A percentile compares a stretch with the other conserved stretches of the same genome.
Evolutionary conservation across 139 green algal species (phyloP).

Genomic region (Zygnema circumcarinatum): DNA sequence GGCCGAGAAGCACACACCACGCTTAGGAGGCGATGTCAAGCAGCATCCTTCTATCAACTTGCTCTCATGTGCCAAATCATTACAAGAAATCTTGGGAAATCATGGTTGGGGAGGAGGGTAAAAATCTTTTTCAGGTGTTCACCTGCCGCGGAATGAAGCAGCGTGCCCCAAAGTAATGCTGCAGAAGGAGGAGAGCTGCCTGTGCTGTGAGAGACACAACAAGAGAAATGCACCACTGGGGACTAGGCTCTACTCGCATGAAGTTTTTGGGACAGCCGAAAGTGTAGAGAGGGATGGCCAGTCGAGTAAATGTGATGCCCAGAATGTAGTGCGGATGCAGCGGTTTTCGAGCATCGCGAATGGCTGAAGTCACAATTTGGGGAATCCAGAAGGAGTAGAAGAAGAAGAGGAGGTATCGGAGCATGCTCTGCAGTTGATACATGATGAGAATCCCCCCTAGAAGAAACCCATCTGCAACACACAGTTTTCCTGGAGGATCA

Average conservation of each 20-base stretch:
- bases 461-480: constrained; percentile 59
- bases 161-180: constrained; percentile 72
- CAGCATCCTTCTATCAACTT: too few relatives aligned
- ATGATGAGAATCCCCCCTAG: constrained; percentile 65
- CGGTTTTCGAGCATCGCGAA: constrained; percentile 70
- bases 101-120: too few relatives aligned
- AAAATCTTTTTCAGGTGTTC: not conserved
- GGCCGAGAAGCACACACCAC: too few relatives aligned
- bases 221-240: constrained; percentile 29
- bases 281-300: constrained; percentile 83
- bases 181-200: constrained; percentile 70
- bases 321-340: constrained; percentile 79
- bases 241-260: constrained; percentile 51
- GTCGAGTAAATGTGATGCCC: constrained; percentile 71
- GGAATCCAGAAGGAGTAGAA: constrained; percentile 84
- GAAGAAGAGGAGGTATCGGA: constrained; percentile 58
- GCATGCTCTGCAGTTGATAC: constrained; percentile 52
- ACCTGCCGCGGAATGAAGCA: constrained; percentile 78
- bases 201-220: constrained; percentile 64
- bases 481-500: too few relatives aligned
- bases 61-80: too few relatives aligned
- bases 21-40: too few relatives aligned
- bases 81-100: too few relatives aligned
- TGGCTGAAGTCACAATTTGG: constrained; percentile 78
- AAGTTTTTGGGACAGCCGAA: constrained; percentile 65